Conservation (phyloP, 257 asterid species). For the Nicotiana tomentosiformis region DNA sequence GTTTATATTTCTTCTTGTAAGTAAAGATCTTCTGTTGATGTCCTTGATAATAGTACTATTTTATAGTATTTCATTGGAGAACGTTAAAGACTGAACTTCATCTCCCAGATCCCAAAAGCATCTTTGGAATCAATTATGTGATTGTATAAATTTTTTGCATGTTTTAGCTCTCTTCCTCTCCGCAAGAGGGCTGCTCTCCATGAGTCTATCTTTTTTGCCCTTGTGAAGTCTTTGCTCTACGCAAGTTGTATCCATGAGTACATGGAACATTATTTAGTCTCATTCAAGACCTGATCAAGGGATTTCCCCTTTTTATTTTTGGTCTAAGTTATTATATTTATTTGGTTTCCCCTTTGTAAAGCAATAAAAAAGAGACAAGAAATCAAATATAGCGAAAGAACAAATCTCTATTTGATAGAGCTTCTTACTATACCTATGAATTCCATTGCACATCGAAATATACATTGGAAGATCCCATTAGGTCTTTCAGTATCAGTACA, state of each 20-base stretch:
- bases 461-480: not conserved
- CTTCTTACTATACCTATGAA: not conserved
- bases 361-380: not conserved
- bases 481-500: not conserved
- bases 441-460: not conserved
- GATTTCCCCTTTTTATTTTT: not conserved
- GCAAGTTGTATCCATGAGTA: not conserved
- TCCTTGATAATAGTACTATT: not conserved
- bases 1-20: constrained; percentile 92
- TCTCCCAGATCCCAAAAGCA: not conserved
- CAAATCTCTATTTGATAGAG: not conserved
- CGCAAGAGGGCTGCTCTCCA: not conserved
- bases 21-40: constrained; percentile 13
- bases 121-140: not conserved
- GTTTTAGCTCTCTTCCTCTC: not conserved
- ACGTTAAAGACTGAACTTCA: not conserved
- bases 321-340: not conserved
- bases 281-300: not conserved
- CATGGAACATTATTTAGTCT: not conserved
- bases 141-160: too few species aligned
- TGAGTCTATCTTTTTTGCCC: not conserved
- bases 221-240: not conserved
- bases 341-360: not conserved
- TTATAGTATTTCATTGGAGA: not conserved
- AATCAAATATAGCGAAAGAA: not conserved